Conservation (phyloP, 495 filamentous ascomycete species). For the Neurospora tetraspora region DNA sequence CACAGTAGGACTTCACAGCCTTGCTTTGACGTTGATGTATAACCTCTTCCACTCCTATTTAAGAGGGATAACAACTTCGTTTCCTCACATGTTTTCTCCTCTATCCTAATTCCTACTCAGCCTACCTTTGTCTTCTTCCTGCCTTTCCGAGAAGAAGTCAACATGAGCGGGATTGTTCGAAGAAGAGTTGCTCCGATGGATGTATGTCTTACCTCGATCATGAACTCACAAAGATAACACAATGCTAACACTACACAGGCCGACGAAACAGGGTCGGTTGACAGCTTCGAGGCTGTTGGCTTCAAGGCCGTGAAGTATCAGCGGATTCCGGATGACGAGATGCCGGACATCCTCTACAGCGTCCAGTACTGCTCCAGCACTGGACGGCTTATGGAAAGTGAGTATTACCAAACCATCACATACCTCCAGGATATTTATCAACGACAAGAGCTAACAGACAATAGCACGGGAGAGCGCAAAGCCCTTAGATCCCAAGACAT, state of each 20-base stretch:
- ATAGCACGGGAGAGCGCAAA: conserved; percentile 19
- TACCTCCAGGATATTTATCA: neutral
- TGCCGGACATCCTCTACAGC: conserved; percentile 24
- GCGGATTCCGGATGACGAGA: conserved; percentile 15
- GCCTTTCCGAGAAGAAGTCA: neutral
- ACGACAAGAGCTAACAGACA: neutral
- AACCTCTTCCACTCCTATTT: neutral
- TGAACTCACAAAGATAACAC: too few species aligned
- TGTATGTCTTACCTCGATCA: too few species aligned
- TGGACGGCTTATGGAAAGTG: conserved; percentile 18
- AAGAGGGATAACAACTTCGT: neutral
- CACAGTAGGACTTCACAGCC: neutral
- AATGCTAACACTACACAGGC: neutral
- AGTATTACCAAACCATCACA: neutral
- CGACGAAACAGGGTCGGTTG: conserved; percentile 7
- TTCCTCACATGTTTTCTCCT: neutral
- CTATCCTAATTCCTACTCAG: neutral
- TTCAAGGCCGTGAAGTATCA: conserved; percentile 1
- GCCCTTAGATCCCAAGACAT: conserved; percentile 14
- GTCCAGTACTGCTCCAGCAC: conserved; percentile 14
- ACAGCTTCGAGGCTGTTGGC: conserved; percentile 20
- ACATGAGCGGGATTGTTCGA: neutral
- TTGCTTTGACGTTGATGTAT: neutral
- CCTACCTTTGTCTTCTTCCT: neutral
- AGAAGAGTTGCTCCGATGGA: neutral